Evolutionary conservation across 768 basidiomycete species (phyloP).

Genomic region (Pulveroboletus sp.): DNA sequence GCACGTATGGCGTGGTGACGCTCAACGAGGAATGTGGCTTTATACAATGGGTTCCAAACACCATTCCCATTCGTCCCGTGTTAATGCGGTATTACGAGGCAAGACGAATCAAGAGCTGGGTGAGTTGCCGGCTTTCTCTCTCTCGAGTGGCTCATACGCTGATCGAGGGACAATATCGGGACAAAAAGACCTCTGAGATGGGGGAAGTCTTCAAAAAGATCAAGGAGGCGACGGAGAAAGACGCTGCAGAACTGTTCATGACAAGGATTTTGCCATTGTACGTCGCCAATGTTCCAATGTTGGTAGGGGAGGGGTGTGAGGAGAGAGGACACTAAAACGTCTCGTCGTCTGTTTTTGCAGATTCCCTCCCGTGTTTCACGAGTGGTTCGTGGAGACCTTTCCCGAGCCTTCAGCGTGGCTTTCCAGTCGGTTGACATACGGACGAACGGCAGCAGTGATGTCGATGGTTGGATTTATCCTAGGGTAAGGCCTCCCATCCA

Average conservation of each 20-base stretch:
- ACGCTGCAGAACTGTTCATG: conserved; percentile 48
- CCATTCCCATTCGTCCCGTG: conserved; percentile 74
- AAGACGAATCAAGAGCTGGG: conserved; percentile 44
- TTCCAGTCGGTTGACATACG: conserved; percentile 79
- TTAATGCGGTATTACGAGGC: conserved; percentile 63
- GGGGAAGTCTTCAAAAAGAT: conserved; percentile 43
- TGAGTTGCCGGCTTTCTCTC: conserved; percentile 25
- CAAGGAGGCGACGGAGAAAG: conserved; percentile 45
- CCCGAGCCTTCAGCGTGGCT: conserved; percentile 97
- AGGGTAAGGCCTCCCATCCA: conserved; percentile 47
- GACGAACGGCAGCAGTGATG: conserved; percentile 91
- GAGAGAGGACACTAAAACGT: background rate
- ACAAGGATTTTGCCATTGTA: conserved; percentile 56
- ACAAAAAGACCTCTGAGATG: conserved; percentile 42
- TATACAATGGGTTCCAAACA: conserved; percentile 98
- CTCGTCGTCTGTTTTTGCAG: conserved; percentile 32
- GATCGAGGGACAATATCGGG: background rate
- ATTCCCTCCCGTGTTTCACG: conserved; percentile 84
- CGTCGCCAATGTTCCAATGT: conserved; percentile 15
- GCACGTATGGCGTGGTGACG: conserved; percentile 98
- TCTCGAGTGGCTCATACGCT: background rate
- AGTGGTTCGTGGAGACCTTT: conserved; percentile 97
- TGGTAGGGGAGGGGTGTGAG: too few species aligned
- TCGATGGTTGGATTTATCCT: conserved; percentile 98
- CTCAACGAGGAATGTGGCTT: conserved; percentile 97